A percentile compares a stretch with the other conserved stretches of the same genome.
Evolutionary conservation across 176 grass and related monocot genomes (phyloP).

Genomic region (Musa troglodytarum): DNA sequence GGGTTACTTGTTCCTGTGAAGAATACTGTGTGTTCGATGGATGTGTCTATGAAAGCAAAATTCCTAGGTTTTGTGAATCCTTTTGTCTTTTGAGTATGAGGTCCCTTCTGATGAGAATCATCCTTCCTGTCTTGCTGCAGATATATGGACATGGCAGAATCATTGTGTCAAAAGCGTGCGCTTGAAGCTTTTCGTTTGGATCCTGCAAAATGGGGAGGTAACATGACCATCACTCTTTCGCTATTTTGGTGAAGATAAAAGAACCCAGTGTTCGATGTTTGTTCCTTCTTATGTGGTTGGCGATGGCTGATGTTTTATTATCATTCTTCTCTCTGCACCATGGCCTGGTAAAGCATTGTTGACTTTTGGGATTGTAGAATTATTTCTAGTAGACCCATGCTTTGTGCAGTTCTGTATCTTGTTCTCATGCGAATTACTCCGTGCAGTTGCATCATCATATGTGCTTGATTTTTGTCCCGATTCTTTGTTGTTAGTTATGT

Average conservation of each 20-base stretch:
- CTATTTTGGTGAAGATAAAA: neutral
- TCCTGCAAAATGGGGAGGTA: constrained; percentile 97
- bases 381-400: neutral
- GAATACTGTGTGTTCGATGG: no score
- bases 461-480: neutral
- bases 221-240: neutral
- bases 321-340: neutral
- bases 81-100: constrained; percentile 8
- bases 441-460: neutral
- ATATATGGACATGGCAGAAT: constrained; percentile 89
- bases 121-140: constrained; percentile 31
- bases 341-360: no score
- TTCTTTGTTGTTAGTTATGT: neutral
- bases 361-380: no score
- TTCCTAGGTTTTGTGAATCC: neutral
- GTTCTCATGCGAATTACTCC: no score
- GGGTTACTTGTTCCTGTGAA: neutral
- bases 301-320: neutral
- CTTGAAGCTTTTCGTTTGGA: constrained; percentile 80
- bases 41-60: neutral
- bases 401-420: neutral
- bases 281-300: neutral
- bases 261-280: neutral
- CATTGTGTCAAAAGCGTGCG: constrained; percentile 88
- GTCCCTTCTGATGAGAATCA: constrained; percentile 3